Evolutionary conservation across 495 filamentous ascomycete species (phyloP).

Genomic region (Lindgomyces ingoldianus): DNA sequence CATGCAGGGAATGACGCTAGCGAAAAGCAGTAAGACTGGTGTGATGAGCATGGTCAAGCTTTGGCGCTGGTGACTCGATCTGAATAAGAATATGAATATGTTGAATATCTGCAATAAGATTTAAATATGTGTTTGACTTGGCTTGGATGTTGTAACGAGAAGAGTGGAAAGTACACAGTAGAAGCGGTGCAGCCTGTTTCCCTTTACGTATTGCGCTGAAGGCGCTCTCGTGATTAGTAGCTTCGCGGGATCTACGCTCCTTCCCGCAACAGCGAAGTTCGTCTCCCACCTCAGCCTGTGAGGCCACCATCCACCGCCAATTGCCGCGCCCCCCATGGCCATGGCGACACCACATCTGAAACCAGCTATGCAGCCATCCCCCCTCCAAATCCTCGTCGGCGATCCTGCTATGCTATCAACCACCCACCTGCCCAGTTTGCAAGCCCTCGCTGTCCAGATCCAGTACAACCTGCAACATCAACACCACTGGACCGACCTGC

Average conservation of each 20-base stretch:
- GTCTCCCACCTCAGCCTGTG: background rate
- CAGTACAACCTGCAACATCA: constrained; percentile 81
- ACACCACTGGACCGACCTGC: constrained; percentile 78
- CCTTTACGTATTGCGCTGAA: background rate
- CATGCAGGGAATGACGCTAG: constrained; percentile 11
- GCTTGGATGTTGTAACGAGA: background rate
- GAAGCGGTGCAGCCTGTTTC: background rate
- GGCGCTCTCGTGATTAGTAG: constrained; percentile 3
- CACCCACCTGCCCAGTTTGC: constrained; percentile 27
- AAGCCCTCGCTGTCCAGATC: constrained; percentile 64
- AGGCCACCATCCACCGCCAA: constrained; percentile 10
- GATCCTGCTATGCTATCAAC: background rate
- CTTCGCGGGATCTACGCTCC: constrained; percentile 22
- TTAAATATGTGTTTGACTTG: background rate
- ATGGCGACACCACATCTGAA: constrained; percentile 20
- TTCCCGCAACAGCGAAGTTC: constrained; percentile 30
- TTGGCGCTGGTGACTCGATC: background rate
- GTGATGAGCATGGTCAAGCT: background rate
- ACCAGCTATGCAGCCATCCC: constrained; percentile 22
- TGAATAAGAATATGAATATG: background rate
- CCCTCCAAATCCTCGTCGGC: constrained; percentile 26
- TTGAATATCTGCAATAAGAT: background rate
- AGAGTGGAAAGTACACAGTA: background rate
- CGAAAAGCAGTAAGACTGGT: constrained; percentile 12
- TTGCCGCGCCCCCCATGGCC: background rate